phyloP scores from a whole-genome alignment of 257 asterid species.

The Ligustrum vulgare region DNA sequence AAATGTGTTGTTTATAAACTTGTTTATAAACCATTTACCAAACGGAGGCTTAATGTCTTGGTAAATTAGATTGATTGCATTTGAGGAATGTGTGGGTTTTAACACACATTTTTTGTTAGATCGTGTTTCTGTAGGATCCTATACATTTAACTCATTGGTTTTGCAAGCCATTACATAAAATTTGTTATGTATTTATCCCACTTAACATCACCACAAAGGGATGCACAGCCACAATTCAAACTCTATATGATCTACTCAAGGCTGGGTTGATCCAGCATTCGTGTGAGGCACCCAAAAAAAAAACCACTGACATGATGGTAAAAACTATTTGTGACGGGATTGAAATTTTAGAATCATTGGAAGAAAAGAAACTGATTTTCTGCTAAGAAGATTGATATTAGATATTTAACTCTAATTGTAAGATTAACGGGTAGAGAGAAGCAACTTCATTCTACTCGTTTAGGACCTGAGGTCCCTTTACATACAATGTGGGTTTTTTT shows the following conservation, averaged over 20 bases:
- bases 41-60: not conserved
- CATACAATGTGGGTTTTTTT: not conserved
- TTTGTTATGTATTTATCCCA: not conserved
- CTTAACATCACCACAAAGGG: not conserved
- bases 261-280: not conserved
- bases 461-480: not conserved
- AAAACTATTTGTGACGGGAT: not conserved
- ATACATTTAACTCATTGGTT: not conserved
- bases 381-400: not conserved
- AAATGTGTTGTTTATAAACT: too few relatives aligned
- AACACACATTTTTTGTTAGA: not conserved
- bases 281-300: not conserved
- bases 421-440: conserved; percentile 5
- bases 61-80: not conserved
- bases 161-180: not conserved
- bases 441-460: not conserved
- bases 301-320: not conserved
- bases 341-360: too few relatives aligned
- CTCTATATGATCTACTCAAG: conserved; percentile 1
- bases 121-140: not conserved
- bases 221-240: not conserved
- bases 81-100: not conserved
- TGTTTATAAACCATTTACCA: too few relatives aligned
- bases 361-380: too few relatives aligned
- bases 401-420: conserved; percentile 11